These are phyloP conservation scores for Coniella lustricola DNA, from an alignment of 2,329 filamentous ascomycete species.

Conservation along the genomic window DNA sequence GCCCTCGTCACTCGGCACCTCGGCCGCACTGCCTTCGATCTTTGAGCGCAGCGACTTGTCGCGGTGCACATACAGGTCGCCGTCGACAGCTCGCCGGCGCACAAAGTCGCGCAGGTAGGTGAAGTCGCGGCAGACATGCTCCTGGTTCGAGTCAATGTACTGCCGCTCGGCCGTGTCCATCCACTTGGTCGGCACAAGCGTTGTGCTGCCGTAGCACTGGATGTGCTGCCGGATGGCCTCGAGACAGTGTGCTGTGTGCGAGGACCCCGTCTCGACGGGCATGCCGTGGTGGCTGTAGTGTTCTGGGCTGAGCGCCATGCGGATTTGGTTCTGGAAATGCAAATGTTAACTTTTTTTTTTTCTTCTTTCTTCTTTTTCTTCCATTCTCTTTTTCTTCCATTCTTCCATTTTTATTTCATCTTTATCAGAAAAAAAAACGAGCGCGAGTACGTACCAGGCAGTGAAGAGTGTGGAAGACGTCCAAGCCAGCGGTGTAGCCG, in stretches of 20 bases:
- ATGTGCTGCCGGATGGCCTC: constrained; percentile 20
- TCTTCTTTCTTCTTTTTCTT: background rate
- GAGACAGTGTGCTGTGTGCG: constrained; percentile 19
- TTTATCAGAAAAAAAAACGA: background rate
- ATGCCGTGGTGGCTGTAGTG: constrained; percentile 13
- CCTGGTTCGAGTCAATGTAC: constrained; percentile 20
- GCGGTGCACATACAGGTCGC: constrained; percentile 8
- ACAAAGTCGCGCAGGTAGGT: constrained; percentile 8
- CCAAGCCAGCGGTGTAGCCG: constrained; percentile 16
- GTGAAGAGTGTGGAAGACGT: constrained; percentile 20
- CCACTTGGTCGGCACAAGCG: constrained; percentile 17
- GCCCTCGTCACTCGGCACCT: background rate
- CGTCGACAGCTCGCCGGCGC: constrained; percentile 3
- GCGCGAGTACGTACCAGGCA: constrained; percentile 11
- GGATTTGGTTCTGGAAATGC: constrained; percentile 14
- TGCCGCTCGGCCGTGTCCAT: constrained; percentile 16
- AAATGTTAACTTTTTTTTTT: background rate
- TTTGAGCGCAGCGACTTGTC: constrained; percentile 6
- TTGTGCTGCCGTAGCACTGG: constrained; percentile 20
- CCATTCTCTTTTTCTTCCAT: too few species aligned
- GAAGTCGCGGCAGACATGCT: constrained; percentile 20
- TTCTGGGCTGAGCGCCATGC: constrained; percentile 17
- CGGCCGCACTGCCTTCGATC: background rate
- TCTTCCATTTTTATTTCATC: too few species aligned
- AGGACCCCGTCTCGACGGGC: constrained; percentile 2